These are phyloP conservation scores for Tulasnella sp. DNA, from an alignment of 768 basidiomycete genomes.

Conservation along the genomic window DNA sequence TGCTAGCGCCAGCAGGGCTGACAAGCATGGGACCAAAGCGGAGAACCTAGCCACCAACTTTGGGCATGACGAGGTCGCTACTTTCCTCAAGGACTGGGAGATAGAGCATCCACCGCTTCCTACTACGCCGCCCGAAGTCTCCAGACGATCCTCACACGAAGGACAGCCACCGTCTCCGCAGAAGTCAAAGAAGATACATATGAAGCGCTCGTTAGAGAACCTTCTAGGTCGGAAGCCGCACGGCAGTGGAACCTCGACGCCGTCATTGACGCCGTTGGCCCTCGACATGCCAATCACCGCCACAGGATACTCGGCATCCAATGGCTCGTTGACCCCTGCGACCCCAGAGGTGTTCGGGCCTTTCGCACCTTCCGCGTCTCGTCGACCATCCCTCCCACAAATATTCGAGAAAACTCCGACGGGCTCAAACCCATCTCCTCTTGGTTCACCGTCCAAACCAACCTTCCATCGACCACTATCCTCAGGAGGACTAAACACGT, in stretches of 20 bases:
- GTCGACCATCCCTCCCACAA: conserved; percentile 62
- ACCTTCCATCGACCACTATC: conserved; percentile 48
- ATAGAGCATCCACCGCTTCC: conserved; percentile 33
- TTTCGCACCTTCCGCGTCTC: conserved; percentile 26
- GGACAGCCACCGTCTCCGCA: conserved; percentile 5
- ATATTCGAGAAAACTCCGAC: conserved; percentile 30
- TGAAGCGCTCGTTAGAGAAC: conserved; percentile 73
- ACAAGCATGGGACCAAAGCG: conserved; percentile 88
- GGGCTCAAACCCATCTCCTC: conserved; percentile 22
- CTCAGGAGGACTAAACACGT: conserved; percentile 33
- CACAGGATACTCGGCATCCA: conserved; percentile 25
- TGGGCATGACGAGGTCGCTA: conserved; percentile 69
- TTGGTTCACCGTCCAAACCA: conserved; percentile 24
- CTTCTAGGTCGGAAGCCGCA: conserved; percentile 37
- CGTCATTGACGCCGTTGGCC: conserved; percentile 18
- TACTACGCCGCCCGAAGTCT: neutral
- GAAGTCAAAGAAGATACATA: conserved; percentile 37
- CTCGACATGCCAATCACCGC: conserved; percentile 15
- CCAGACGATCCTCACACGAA: neutral
- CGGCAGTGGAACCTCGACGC: conserved; percentile 22
- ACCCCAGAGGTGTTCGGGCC: conserved; percentile 24
- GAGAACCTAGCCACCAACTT: conserved; percentile 71
- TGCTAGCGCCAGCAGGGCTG: conserved; percentile 65
- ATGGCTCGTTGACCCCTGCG: conserved; percentile 22
- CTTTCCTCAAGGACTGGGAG: conserved; percentile 56